Evolutionary conservation across 371 early-diverging fungal genomes (phyloP).

Genomic region (Mortierella sp.): DNA sequence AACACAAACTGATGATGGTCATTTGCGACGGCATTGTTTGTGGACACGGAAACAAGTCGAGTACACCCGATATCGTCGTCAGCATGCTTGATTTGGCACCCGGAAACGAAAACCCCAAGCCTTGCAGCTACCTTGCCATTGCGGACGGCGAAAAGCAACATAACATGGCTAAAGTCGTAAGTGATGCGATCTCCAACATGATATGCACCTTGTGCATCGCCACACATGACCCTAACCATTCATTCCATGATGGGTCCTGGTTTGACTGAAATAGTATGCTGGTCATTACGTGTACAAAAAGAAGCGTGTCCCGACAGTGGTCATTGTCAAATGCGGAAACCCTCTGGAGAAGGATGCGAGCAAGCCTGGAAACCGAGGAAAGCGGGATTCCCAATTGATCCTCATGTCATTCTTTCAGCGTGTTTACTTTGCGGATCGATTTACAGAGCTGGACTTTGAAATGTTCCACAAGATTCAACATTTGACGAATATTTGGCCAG

Average conservation of each 20-base stretch:
- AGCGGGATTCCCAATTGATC: conserved; percentile 90
- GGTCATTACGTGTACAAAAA: conserved; percentile 77
- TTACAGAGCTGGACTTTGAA: conserved; percentile 84
- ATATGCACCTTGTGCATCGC: too few species aligned
- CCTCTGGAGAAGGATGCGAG: conserved; percentile 57
- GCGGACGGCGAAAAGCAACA: conserved; percentile 90
- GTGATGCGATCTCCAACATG: background rate
- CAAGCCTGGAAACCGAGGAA: conserved; percentile 88
- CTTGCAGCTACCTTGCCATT: conserved; percentile 88
- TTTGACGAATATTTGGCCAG: conserved; percentile 71
- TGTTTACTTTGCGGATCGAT: conserved; percentile 78
- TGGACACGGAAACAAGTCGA: conserved; percentile 67
- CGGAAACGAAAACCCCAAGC: conserved; percentile 59
- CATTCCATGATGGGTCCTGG: background rate
- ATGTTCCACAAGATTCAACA: conserved; percentile 73
- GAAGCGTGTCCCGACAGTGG: conserved; percentile 59
- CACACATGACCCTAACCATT: background rate
- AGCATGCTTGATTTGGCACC: conserved; percentile 75
- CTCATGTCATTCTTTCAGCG: conserved; percentile 85
- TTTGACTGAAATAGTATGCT: conserved; percentile 59
- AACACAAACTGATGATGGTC: conserved; percentile 68
- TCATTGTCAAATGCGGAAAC: conserved; percentile 70
- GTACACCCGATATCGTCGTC: conserved; percentile 82
- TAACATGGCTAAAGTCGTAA: conserved; percentile 92
- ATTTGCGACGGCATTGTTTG: conserved; percentile 60